phyloP scores from a whole-genome alignment of 345 rosid genomes.

The Pistacia integerrima region DNA sequence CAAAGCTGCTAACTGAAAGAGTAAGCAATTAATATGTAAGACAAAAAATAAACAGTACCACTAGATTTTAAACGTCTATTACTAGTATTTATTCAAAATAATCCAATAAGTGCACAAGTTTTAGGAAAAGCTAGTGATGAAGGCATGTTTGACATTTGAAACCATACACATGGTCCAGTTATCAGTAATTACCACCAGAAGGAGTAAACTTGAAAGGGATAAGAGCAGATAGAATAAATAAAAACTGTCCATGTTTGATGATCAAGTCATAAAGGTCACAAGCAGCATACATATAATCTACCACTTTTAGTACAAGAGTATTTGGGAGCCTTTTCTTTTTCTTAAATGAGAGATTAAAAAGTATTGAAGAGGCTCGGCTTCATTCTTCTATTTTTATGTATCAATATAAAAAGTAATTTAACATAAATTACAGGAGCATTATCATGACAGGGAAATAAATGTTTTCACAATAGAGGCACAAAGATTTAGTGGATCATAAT shows the following conservation, averaged over 20 bases:
- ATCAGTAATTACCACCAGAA: background rate
- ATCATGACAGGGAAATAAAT: background rate
- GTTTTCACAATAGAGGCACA: background rate
- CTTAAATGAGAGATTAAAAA: too few relatives aligned
- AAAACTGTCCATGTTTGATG: background rate
- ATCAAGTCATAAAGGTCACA: background rate
- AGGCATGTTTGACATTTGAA: background rate
- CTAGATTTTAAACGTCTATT: background rate
- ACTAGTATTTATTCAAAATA: background rate
- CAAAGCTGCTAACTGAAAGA: conserved; percentile 79
- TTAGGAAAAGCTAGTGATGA: background rate
- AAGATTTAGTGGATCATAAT: background rate
- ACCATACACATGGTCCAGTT: background rate
- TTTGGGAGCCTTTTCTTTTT: background rate
- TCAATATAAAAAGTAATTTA: background rate
- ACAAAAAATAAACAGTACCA: background rate
- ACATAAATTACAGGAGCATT: background rate
- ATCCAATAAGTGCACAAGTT: background rate
- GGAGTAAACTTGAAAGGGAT: background rate
- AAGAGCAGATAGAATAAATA: background rate
- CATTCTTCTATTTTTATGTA: background rate
- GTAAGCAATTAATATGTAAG: conserved; percentile 17
- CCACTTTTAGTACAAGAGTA: background rate
- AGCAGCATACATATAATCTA: background rate
- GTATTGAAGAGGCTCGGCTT: background rate